Percentiles rank a stretch among this genome's conserved stretches.
phyloP scores from a whole-genome alignment of 495 filamentous ascomycete genomes.

The Lophiostoma macrostomum region DNA sequence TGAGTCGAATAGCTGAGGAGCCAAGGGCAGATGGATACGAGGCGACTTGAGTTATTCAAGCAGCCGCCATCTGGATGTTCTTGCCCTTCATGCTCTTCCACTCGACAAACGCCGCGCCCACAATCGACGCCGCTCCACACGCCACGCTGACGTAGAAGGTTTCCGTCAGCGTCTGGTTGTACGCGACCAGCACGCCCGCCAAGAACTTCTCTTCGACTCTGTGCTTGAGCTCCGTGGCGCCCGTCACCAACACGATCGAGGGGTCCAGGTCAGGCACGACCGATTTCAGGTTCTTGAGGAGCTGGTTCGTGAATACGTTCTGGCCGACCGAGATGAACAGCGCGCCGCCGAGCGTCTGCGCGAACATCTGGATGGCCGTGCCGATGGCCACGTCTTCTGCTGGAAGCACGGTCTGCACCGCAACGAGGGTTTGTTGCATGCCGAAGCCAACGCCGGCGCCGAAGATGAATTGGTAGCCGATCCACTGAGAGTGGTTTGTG shows the following conservation, averaged over 20 bases:
- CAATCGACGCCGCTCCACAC: slow-evolving; percentile 56
- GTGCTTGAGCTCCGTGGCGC: slow-evolving; percentile 64
- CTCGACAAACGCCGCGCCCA: slow-evolving; percentile 62
- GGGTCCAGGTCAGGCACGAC: slow-evolving; percentile 49
- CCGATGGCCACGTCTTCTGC: slow-evolving; percentile 59
- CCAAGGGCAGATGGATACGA: too few relatives aligned
- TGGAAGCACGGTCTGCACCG: slow-evolving; percentile 60
- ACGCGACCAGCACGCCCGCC: slow-evolving; percentile 59
- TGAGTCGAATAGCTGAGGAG: too few relatives aligned
- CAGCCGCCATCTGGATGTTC: slow-evolving; percentile 62
- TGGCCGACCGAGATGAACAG: slow-evolving; percentile 72
- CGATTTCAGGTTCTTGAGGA: slow-evolving; percentile 54
- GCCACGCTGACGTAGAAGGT: slow-evolving; percentile 69
- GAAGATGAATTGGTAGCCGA: slow-evolving; percentile 67
- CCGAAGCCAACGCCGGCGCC: slow-evolving; percentile 70
- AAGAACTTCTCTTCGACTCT: slow-evolving; percentile 49
- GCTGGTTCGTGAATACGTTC: slow-evolving; percentile 72
- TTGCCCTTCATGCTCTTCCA: slow-evolving; percentile 86
- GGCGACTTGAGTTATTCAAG: slow-evolving; percentile 34
- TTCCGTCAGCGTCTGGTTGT: slow-evolving; percentile 65
- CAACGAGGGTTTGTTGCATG: slow-evolving; percentile 66
- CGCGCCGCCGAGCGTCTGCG: slow-evolving; percentile 63
- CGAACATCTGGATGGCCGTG: slow-evolving; percentile 62
- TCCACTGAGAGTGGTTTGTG: slow-evolving; percentile 56
- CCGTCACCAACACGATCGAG: slow-evolving; percentile 51